Base-by-base conservation (phyloP, 495 filamentous ascomycete genomes). In the Hyphodiscus hymeniophilus region DNA sequence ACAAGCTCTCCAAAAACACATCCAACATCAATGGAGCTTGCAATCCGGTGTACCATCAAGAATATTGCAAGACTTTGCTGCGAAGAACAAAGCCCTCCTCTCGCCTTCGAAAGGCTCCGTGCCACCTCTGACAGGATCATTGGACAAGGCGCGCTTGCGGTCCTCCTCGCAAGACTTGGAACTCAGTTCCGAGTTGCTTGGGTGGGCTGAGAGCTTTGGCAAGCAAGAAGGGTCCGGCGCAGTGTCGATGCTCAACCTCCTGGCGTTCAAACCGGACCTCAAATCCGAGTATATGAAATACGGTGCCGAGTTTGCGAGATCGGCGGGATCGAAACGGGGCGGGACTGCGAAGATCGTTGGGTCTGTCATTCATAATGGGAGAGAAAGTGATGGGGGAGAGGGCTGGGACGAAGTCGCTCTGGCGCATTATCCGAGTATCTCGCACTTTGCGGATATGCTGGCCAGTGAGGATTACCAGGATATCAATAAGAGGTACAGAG, bases 191-290 rank as follows among this genome's bases (percentile, higher is more conserved):
- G 67, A 76, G n/a, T 64, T 82, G 1, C 53, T 63, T 3, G 39
- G 57, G 8, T 84, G 76, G 67, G 75, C 80, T 60, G 48, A 60
- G 2, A 12, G 33, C 22, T 51, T 63, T 22, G 54, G 64, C 16
- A 52, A 47, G 2, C 43, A 49, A 36, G 59, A 54, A 22, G 63
- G 66, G 16, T 34, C 57, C 7, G 69, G 72, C 7, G 73, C 81
- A 0, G 76, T 83, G 3, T 77, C 74, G 2, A 84, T 83, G 80
- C 62, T 84, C n/a, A 85, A 84, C 47, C 64, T 84, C n/a, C 67
- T 85, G 6, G 69, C 79, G 47, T 84, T 85, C 60, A 63, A 69
- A 17, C 65, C 67, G 0, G 67, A 66, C 11, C 69, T 60, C 48
- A 78, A 75, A 54, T 63, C 69, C 41, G 63, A 66, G 32, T 85